Evolutionary conservation across 1,284 basidiomycete species (phyloP).

Genomic region (Rhizopogon parksii): DNA sequence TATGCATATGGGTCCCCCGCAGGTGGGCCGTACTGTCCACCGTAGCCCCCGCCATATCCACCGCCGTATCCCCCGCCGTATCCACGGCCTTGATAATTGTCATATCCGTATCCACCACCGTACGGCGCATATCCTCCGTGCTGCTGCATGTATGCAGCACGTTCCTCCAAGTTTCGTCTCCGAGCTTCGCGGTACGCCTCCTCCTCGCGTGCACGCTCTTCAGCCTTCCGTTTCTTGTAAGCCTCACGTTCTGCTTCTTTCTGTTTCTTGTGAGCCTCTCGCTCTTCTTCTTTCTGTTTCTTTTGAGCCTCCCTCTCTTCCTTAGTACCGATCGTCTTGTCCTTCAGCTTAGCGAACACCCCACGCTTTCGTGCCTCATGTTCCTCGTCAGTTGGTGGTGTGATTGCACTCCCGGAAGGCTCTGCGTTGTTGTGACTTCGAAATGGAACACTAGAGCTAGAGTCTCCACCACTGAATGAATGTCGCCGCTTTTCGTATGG

Average conservation of each 20-base stretch:
- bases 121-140: slow-evolving; percentile 27
- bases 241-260: slow-evolving; percentile 51
- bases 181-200: slow-evolving; percentile 15
- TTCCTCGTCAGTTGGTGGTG: neutral
- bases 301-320: slow-evolving; percentile 53
- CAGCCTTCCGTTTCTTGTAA: slow-evolving; percentile 30
- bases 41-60: neutral
- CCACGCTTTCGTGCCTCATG: slow-evolving; percentile 36
- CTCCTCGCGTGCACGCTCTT: slow-evolving; percentile 27
- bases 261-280: slow-evolving; percentile 39
- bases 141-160: slow-evolving; percentile 30
- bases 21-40: slow-evolving; percentile 18
- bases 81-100: neutral
- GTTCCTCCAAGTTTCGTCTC: slow-evolving; percentile 14
- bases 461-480: slow-evolving; percentile 21
- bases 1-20: slow-evolving; percentile 17
- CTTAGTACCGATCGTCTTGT: slow-evolving; percentile 55
- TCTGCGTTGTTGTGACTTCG: neutral
- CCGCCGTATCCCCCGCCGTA: neutral
- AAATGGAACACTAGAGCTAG: slow-evolving; percentile 1
- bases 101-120: slow-evolving; percentile 13
- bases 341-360: slow-evolving; percentile 53
- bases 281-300: slow-evolving; percentile 41
- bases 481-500: slow-evolving; percentile 26
- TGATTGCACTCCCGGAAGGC: neutral